Evolutionary conservation across 306 rosid genomes (phyloP), one percentile per base, ranked within the genome.

Genomic region (Ormosia semicastrata): DNA sequence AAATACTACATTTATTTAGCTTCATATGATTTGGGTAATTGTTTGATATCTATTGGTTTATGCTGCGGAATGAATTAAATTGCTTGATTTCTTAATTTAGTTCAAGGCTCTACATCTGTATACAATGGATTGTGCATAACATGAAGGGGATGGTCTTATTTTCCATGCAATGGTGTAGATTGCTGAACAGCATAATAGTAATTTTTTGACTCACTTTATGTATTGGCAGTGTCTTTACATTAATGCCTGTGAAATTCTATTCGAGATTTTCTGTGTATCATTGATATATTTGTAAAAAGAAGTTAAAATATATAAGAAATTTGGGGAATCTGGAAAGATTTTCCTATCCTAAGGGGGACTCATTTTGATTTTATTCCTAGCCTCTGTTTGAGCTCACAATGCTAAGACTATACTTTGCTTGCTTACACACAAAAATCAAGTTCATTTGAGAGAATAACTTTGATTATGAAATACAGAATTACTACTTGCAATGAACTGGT

Each of bases 1-100:
- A 67, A 41, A 67, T 24, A 66, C 67, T 46, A 30, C 76, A 44
- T 81, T 41, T 85, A 29, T 60, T 75, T 52, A 46, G 62, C 72
- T 79, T 60, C 49, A 60, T 3, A 41, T 34, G 47, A 64, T 54
- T 53, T 75, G 8, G 8, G 11, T 32, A 13, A 8, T 33, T 75
- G 24, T 84, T 54, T 79, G 34, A 58, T 72, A 66, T 73, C 47
- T 56, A 50, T 72, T 74, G 24, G 17, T 60, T 41, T 71, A 71
- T 62, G 64, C 40, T 75, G 76, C 33, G 43, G 29, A 63, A 37
- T 32, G 44, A 75, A 41, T 49, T 58, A 37, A 75, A 60, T 59
- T 80, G n/a, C 40, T 8, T 47, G 36, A 75, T 54, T 18, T 52
- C 79, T 43, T 13, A 62, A 15, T 62, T 62, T 80, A 53, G 37